Evolutionary conservation across 2,329 filamentous ascomycete genomes (phyloP).

Genomic region (Aspergillus sp.): DNA sequence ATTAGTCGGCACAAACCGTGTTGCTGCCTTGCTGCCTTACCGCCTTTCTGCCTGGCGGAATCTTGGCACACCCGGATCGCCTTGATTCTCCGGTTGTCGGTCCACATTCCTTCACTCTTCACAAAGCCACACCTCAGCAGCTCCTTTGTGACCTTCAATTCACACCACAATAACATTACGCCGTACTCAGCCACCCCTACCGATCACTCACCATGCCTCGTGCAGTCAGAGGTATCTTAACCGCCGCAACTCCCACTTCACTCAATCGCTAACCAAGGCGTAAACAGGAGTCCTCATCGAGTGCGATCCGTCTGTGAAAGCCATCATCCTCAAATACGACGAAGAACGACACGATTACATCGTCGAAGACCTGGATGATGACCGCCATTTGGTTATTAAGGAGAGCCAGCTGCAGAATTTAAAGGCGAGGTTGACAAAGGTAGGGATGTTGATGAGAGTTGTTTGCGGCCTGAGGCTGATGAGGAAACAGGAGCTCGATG

Average conservation of each 20-base stretch:
- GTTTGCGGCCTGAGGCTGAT: neutral
- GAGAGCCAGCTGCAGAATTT: slow-evolving; percentile 48
- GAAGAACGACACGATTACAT: slow-evolving; percentile 51
- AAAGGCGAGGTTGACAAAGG: slow-evolving; percentile 45
- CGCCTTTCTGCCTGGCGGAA: slow-evolving; percentile 7
- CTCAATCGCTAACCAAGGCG: slow-evolving; percentile 7
- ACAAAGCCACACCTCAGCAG: neutral
- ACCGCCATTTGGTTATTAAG: slow-evolving; percentile 49
- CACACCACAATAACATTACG: neutral
- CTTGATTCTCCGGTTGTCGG: neutral
- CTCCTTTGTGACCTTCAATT: neutral
- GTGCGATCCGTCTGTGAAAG: slow-evolving; percentile 53
- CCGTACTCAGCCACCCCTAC: neutral
- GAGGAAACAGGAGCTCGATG: slow-evolving; percentile 45
- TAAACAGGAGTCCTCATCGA: slow-evolving; percentile 48
- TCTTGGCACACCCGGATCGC: neutral
- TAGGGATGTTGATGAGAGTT: slow-evolving; percentile 22
- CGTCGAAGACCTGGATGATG: slow-evolving; percentile 51
- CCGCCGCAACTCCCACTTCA: too few relatives aligned
- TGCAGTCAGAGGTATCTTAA: slow-evolving; percentile 41
- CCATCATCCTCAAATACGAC: slow-evolving; percentile 52
- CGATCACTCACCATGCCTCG: slow-evolving; percentile 39
- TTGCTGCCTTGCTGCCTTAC: neutral
- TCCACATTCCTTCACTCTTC: neutral
- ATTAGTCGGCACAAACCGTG: neutral